Evolutionary conservation across 192 early-diverging fungal genomes (phyloP), one percentile per base, ranked within the genome.

Genomic region (Coemansia javaensis): DNA sequence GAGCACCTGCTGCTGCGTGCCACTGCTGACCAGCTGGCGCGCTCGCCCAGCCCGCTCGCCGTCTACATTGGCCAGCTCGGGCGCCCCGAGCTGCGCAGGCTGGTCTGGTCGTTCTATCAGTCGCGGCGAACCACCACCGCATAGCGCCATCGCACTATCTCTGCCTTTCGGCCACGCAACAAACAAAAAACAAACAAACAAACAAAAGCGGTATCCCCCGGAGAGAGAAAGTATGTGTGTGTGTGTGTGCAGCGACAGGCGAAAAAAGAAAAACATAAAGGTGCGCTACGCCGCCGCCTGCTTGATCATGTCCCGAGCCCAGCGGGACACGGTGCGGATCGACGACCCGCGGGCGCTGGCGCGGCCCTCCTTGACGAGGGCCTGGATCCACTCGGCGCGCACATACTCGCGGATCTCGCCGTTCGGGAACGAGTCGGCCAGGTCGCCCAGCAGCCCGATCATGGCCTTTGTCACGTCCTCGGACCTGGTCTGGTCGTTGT

Each of bases 401-500:
- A 93, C 80, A 22, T 71, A 77, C 12, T 59, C 53, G 48, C 84
- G 80, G 53, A 92, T 79, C 46, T 85, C 33, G 32, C 89, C 85
- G n/a, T 56, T 67, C 17, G 84, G 82, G 68, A 97, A 88, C 13
- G 90, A 79, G 21, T 92, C 91, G 15, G 94, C 97, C 45, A 99
- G 66, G 63, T 99, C 97, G 76, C 93, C 93, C 46, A 99, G 58
- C 12, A 99, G 77, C 14, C 94, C 94, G 70, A 94, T 81, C 64
- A 93, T 85, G 34, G 70, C 79, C 38, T 81, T 80, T 42, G 81
- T 83, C 12, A 89, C 73, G 22, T 75, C 62, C 27, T 91, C 87
- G 17, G 83, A 76, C 24, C 83, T 73, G 39, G 83, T 75, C 23
- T 53, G 59, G 43, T 90, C 84, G 27, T 59, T 61, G 47, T 77